Conservation (phyloP, 768 basidiomycete species). For the Trametes cinnabarina region DNA sequence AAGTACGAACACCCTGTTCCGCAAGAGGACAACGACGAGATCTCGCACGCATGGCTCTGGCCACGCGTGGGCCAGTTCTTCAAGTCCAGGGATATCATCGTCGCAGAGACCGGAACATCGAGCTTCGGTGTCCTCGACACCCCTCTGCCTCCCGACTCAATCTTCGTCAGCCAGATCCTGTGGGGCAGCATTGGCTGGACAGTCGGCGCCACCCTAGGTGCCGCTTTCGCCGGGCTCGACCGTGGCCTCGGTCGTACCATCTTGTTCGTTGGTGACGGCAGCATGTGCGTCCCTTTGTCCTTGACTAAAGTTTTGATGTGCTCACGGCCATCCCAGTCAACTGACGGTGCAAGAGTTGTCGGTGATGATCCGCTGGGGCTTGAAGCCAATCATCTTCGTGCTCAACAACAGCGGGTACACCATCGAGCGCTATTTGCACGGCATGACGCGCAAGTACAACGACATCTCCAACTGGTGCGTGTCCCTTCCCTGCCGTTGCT, state of each 20-base stretch:
- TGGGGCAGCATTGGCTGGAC: constrained; percentile 95
- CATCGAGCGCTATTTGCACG: constrained; percentile 80
- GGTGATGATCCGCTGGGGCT: constrained; percentile 69
- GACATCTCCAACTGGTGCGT: constrained; percentile 73
- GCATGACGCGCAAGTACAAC: constrained; percentile 73
- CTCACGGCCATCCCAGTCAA: constrained; percentile 45
- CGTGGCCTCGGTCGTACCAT: constrained; percentile 62
- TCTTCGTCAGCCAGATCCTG: constrained; percentile 73
- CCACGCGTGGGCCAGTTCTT: constrained; percentile 75
- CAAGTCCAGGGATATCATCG: constrained; percentile 66
- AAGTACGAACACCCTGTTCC: constrained; percentile 43
- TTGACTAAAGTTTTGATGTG: neutral
- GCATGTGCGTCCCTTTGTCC: constrained; percentile 48
- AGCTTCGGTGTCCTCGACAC: constrained; percentile 85
- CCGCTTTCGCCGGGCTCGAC: constrained; percentile 76
- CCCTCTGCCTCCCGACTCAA: constrained; percentile 66
- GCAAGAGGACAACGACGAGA: constrained; percentile 47
- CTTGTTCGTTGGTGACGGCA: constrained; percentile 84
- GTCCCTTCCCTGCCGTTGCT: neutral
- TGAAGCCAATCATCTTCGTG: constrained; percentile 83
- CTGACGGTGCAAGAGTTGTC: constrained; percentile 81
- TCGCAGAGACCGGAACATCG: constrained; percentile 88
- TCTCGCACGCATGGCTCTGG: constrained; percentile 85
- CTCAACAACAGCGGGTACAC: constrained; percentile 83
- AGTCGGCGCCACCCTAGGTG: constrained; percentile 75